Evolutionary conservation across 2,329 filamentous ascomycete genomes (phyloP), one percentile per base, ranked within the genome.

Genomic region (Exophiala sp.): DNA sequence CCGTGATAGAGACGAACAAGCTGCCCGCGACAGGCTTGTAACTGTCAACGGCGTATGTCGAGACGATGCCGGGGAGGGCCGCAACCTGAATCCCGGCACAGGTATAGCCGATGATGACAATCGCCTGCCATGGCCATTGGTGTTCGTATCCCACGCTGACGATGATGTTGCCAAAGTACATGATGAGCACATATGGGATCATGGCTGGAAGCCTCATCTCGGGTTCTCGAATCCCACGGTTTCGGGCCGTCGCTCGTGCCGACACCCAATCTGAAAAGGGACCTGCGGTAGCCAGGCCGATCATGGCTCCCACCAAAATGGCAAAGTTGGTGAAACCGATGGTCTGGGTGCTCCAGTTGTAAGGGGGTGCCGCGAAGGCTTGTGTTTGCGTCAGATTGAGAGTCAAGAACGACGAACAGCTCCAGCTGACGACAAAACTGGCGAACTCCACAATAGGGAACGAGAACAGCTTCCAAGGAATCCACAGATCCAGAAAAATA

Each of bases 401-500:
- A 2, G 74, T 76, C 40, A 84, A 66, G 65, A 82, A 81, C 18
- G 67, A 73, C 35, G 71, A 76, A 47, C 77, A 78, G 7, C 71
- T 72, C 77, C 78, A 83, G 19, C 75, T 78, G 5, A 82, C 78
- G 21, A 81, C 73, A 57, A 84, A 83, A 13, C 77, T 73, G 1
- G 80, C 71, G 50, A 81, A 79, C 55, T 82, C 74, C 35, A 83
- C 75, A 50, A 84, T 83, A 0, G 81, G 81, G 63, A 79, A 84
- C 0, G 71, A 58, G 60, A 81, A 76, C 1, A 84, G 68, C 58
- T 82, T 80, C 74, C 77, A 81, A 0, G 81, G 81, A 6, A 79
- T 71, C 73, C 74, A 81, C 18, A 84, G 68, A 57, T 80, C 78
- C 23, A 73, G 63, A 1, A 77, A 35, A 22, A 82, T 68, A 18